Evolutionary conservation across 2,329 filamentous ascomycete species (phyloP).

Genomic region (Penicillium decumbens): DNA sequence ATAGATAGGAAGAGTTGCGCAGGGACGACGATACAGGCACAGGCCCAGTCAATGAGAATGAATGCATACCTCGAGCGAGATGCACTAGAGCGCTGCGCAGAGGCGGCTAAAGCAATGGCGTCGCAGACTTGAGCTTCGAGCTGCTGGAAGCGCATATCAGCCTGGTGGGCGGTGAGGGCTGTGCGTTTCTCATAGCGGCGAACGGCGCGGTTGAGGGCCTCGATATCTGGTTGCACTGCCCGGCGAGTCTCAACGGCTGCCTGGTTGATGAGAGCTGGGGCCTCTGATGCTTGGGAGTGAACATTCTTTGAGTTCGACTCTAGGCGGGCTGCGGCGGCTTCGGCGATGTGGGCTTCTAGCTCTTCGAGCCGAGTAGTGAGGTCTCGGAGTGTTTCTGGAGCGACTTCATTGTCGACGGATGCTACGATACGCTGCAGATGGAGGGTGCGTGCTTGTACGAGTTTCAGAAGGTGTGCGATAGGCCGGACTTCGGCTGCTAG

Average conservation of each 20-base stretch:
- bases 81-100: conserved; percentile 47
- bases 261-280: conserved; percentile 39
- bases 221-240: conserved; percentile 72
- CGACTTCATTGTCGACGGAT: conserved; percentile 32
- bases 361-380: conserved; percentile 63
- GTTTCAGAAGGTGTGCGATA: conserved; percentile 71
- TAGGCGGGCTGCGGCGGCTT: conserved; percentile 29
- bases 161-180: conserved; percentile 68
- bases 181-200: conserved; percentile 87
- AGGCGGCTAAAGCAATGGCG: conserved; percentile 73
- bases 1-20: conserved; percentile 30
- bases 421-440: conserved; percentile 70
- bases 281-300: conserved; percentile 36
- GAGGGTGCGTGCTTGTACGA: conserved; percentile 73
- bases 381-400: conserved; percentile 46
- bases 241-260: conserved; percentile 56
- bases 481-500: conserved; percentile 82
- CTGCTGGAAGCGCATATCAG: conserved; percentile 67
- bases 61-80: conserved; percentile 25
- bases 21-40: conserved; percentile 35
- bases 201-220: conserved; percentile 82
- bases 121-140: conserved; percentile 70
- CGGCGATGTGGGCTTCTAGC: conserved; percentile 58
- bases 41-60: conserved; percentile 35
- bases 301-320: conserved; percentile 13